These are phyloP conservation scores for Monosiga brevicollis DNA, from an alignment of 78 protist species.

Conservation along the genomic window DNA sequence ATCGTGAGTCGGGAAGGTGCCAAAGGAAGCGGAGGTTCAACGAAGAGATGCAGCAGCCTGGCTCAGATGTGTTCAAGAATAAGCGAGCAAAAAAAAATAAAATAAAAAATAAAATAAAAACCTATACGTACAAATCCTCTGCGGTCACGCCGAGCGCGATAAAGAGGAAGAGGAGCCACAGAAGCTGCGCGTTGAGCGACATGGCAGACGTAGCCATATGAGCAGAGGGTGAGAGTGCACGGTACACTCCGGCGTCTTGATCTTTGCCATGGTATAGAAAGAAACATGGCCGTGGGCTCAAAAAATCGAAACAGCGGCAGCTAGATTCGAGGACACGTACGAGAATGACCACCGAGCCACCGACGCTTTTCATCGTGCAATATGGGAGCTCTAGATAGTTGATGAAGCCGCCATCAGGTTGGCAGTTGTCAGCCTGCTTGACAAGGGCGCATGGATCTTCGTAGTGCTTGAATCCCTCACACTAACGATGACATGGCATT, in stretches of 20 bases:
- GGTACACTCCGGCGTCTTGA: too few relatives aligned
- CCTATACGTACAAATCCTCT: neutral
- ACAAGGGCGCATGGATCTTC: neutral
- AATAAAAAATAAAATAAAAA: too few relatives aligned
- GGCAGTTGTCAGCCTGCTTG: neutral
- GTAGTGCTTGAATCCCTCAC: neutral
- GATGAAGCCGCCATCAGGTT: slow-evolving; percentile 1
- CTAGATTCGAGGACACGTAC: neutral
- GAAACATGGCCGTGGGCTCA: neutral
- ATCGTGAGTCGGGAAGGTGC: too few relatives aligned
- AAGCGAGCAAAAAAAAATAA: too few relatives aligned
- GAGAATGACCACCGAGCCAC: neutral
- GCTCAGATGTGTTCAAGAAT: neutral
- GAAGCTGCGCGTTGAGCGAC: neutral
- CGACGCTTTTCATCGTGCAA: neutral
- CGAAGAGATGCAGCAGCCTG: too few relatives aligned
- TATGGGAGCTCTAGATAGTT: slow-evolving; percentile 11
- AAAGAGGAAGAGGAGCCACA: slow-evolving; percentile 2
- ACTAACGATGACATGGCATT: neutral
- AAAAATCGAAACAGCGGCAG: neutral
- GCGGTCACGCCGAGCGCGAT: slow-evolving; percentile 8
- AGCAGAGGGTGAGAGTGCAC: too few relatives aligned
- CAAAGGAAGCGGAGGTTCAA: too few relatives aligned
- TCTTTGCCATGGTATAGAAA: too few relatives aligned
- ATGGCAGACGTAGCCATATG: too few relatives aligned